Percentiles rank a stretch among this genome's conserved stretches.
These are phyloP conservation scores for Linanthus parryae DNA, from an alignment of 148 eudicot species.

Conservation along the genomic window DNA sequence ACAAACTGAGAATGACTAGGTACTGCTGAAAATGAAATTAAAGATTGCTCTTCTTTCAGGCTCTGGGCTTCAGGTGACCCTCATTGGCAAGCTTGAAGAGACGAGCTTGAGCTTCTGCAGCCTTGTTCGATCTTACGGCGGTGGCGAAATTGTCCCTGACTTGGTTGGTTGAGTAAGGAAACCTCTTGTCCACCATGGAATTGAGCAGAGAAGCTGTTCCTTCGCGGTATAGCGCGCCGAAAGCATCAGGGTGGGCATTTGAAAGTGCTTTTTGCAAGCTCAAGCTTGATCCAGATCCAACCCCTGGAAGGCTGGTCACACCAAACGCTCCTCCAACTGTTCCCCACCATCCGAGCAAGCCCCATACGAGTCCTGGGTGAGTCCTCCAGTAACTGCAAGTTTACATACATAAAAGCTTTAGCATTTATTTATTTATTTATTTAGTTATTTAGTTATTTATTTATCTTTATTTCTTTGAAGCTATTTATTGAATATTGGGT, in stretches of 20 bases:
- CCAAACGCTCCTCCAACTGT: conserved; percentile 68
- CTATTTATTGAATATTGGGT: too few relatives aligned
- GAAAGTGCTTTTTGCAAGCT: conserved; percentile 59
- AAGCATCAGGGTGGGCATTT: conserved; percentile 51
- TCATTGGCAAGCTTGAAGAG: conserved; percentile 86
- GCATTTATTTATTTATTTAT: too few relatives aligned
- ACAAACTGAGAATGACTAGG: conserved; percentile 8
- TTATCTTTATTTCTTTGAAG: too few relatives aligned
- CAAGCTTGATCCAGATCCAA: conserved; percentile 24
- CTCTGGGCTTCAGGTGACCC: conserved; percentile 40
- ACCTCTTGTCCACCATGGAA: conserved; percentile 53
- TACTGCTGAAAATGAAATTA: too few relatives aligned
- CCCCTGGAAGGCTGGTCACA: background rate
- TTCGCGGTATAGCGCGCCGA: conserved; percentile 73
- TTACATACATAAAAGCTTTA: background rate
- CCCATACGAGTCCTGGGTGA: conserved; percentile 66
- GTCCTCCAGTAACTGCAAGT: conserved; percentile 75
- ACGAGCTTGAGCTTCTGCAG: conserved; percentile 67
- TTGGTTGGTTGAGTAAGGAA: conserved; percentile 59
- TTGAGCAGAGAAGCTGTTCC: conserved; percentile 82
- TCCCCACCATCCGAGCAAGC: conserved; percentile 64
- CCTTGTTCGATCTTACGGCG: conserved; percentile 50
- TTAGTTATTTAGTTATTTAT: too few relatives aligned
- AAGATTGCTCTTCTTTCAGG: conserved; percentile 14
- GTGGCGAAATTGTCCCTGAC: conserved; percentile 49